A percentile compares a stretch with the other conserved stretches of the same genome.
phyloP scores from a whole-genome alignment of 148 eudicot species.

The Rheum nobile region DNA sequence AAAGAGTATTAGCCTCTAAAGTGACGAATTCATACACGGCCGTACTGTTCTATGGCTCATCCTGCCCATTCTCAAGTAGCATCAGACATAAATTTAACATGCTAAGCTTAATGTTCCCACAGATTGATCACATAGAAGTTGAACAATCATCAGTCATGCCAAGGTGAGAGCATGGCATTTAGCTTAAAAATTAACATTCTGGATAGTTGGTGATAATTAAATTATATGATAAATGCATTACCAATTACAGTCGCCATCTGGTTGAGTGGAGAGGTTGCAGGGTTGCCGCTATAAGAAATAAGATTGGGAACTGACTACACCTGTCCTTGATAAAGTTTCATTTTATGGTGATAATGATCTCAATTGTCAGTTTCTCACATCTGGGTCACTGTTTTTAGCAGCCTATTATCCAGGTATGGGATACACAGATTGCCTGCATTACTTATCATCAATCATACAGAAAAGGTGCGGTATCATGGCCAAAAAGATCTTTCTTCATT shows the following conservation, averaged over 20 bases:
- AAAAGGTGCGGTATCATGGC: constrained; percentile 26
- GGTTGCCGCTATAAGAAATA: neutral
- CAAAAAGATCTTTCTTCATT: constrained; percentile 36
- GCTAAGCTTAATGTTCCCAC: constrained; percentile 55
- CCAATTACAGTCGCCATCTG: neutral
- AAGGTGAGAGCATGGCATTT: constrained; percentile 26
- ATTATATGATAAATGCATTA: neutral
- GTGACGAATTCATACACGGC: constrained; percentile 22
- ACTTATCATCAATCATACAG: constrained; percentile 29
- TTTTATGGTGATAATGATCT: neutral
- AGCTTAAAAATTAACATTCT: neutral
- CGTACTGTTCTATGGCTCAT: constrained; percentile 49
- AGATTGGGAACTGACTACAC: neutral
- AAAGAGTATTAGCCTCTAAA: constrained; percentile 27
- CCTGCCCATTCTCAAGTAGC: constrained; percentile 47
- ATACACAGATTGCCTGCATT: constrained; percentile 45
- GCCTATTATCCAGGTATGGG: constrained; percentile 51
- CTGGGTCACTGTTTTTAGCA: constrained; percentile 17
- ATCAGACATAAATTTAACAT: constrained; percentile 28
- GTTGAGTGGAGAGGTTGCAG: neutral
- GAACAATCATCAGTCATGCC: constrained; percentile 53
- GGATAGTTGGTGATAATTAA: neutral
- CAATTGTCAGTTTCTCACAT: neutral
- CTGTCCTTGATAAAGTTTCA: neutral
- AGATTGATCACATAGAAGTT: constrained; percentile 41